phyloP scores from a whole-genome alignment of 768 basidiomycete genomes.

The Russula earlei region DNA sequence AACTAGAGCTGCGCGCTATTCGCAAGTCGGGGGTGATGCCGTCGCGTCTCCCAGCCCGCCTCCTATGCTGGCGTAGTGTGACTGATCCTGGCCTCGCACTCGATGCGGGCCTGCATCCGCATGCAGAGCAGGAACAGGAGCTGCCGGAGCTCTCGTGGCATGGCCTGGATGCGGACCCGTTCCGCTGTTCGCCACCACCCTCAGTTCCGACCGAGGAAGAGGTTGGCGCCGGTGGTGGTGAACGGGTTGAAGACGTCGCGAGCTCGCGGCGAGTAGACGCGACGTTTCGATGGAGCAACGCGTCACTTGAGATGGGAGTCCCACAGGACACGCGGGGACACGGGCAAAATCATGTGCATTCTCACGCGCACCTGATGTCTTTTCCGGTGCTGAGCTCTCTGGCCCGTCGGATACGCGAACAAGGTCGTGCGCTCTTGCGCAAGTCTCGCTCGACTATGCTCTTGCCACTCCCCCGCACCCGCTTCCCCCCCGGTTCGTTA shows the following conservation, averaged over 20 bases:
- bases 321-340: background rate
- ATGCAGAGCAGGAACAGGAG: background rate
- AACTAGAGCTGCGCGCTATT: background rate
- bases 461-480: background rate
- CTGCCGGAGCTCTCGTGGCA: constrained; percentile 16
- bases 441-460: constrained; percentile 10
- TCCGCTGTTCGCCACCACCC: constrained; percentile 12
- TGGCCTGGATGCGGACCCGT: constrained; percentile 15
- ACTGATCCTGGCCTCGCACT: background rate
- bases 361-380: background rate
- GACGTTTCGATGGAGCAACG: constrained; percentile 20
- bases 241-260: background rate
- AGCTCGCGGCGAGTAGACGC: constrained; percentile 6
- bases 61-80: constrained; percentile 8
- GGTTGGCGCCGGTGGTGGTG: background rate
- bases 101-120: background rate
- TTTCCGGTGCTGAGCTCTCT: background rate
- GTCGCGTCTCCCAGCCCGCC: constrained; percentile 1
- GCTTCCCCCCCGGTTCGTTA: background rate
- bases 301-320: constrained; percentile 4
- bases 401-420: constrained; percentile 11
- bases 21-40: background rate
- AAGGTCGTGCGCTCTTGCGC: constrained; percentile 14
- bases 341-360: background rate
- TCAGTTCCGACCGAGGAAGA: constrained; percentile 4